phyloP scores from a whole-genome alignment of 148 eudicot species.

The Chenopodium suecicum region DNA sequence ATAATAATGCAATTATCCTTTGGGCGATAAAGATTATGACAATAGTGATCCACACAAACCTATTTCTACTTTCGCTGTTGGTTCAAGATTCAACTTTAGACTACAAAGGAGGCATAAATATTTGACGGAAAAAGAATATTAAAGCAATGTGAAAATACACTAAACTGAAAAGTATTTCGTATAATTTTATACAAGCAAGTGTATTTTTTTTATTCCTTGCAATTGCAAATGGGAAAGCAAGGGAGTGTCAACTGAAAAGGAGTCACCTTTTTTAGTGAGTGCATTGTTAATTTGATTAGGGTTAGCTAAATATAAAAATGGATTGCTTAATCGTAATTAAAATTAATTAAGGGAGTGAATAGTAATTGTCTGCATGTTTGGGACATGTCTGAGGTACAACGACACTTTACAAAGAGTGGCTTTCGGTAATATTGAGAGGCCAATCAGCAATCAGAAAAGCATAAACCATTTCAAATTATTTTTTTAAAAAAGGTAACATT shows the following conservation, averaged over 20 bases:
- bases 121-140: too few species aligned
- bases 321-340: neutral
- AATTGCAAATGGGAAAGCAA: too few species aligned
- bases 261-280: neutral
- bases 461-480: neutral
- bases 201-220: too few species aligned
- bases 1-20: too few species aligned
- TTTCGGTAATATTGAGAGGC: conserved; percentile 14
- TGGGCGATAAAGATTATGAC: too few species aligned
- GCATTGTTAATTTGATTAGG: conserved; percentile 10
- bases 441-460: neutral
- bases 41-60: too few species aligned
- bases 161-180: too few species aligned
- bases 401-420: conserved; percentile 15
- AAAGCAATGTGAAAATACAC: too few species aligned
- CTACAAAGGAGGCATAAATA: too few species aligned
- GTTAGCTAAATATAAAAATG: neutral
- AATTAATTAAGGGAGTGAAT: neutral
- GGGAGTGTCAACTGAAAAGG: neutral
- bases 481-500: neutral
- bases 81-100: too few species aligned
- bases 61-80: too few species aligned
- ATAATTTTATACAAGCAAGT: too few species aligned
- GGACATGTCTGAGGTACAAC: conserved; percentile 27
- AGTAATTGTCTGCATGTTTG: conserved; percentile 18